Evolutionary conservation across 495 filamentous ascomycete species (phyloP).

Genomic region (Tuber brumale): DNA sequence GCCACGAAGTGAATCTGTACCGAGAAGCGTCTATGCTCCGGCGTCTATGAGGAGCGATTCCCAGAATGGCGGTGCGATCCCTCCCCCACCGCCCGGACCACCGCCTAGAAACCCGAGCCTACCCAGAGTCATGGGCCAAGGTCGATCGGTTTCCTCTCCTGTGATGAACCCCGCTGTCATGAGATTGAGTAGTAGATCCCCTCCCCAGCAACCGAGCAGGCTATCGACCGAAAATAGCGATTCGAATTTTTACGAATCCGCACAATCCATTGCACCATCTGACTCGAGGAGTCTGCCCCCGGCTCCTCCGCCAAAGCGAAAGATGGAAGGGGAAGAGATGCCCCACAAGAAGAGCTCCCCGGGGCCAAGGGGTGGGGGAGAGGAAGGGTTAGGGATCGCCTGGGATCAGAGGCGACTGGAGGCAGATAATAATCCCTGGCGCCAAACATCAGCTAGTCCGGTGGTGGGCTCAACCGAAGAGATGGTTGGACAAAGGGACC

Average conservation of each 20-base stretch:
- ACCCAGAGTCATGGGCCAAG: slow-evolving; percentile 18
- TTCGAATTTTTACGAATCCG: not conserved
- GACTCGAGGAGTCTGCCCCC: slow-evolving; percentile 18
- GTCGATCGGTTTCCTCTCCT: slow-evolving; percentile 27
- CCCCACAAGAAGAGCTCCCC: slow-evolving; percentile 34
- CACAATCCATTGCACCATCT: not conserved
- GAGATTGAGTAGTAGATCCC: slow-evolving; percentile 27
- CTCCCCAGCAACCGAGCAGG: slow-evolving; percentile 17
- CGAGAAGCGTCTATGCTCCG: slow-evolving; percentile 21
- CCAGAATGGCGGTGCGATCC: slow-evolving; percentile 23
- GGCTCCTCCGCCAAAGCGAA: slow-evolving; percentile 35
- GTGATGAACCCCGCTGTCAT: slow-evolving; percentile 6
- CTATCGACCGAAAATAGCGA: slow-evolving; percentile 12
- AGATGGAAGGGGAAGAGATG: slow-evolving; percentile 35
- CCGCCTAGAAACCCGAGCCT: slow-evolving; percentile 27
- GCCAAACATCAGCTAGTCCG: slow-evolving; percentile 13
- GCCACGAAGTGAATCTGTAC: slow-evolving; percentile 26
- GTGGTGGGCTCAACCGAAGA: slow-evolving; percentile 12
- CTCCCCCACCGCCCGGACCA: slow-evolving; percentile 27
- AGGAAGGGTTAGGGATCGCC: slow-evolving; percentile 18
- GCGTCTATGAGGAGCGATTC: slow-evolving; percentile 23
- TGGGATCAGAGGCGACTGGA: slow-evolving; percentile 13
- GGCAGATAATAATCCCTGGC: slow-evolving; percentile 36
- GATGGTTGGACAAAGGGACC: slow-evolving; percentile 9
- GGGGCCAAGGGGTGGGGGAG: slow-evolving; percentile 23